These are phyloP conservation scores for Pseudocercospora cruenta DNA, from an alignment of 2,329 filamentous ascomycete genomes.

Conservation along the genomic window DNA sequence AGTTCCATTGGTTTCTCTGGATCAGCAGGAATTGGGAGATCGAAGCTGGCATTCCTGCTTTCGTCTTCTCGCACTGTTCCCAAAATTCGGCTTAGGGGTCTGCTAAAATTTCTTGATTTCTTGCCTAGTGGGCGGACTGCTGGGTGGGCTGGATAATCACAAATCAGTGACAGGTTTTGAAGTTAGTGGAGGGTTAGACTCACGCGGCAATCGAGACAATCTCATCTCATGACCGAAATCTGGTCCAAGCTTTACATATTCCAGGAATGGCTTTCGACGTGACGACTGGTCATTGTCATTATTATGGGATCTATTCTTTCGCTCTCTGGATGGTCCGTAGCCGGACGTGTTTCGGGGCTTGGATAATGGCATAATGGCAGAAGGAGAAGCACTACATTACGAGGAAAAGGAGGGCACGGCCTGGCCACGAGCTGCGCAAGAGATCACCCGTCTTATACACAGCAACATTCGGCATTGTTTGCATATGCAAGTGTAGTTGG, in stretches of 20 bases:
- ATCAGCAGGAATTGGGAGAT: background rate
- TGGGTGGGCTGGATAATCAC: background rate
- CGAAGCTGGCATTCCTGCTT: background rate
- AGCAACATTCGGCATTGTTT: background rate
- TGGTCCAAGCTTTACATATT: conserved; percentile 1
- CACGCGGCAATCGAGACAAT: background rate
- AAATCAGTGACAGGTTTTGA: background rate
- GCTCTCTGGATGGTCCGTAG: background rate
- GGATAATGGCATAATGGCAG: background rate
- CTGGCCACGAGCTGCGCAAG: background rate
- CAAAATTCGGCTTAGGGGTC: background rate
- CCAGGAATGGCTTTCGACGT: background rate
- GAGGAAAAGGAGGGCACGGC: background rate
- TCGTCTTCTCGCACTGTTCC: background rate
- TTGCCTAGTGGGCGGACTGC: background rate
- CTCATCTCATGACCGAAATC: background rate
- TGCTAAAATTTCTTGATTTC: background rate
- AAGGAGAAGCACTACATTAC: background rate
- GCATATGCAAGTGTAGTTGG: background rate
- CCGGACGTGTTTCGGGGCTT: background rate
- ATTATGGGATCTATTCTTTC: background rate
- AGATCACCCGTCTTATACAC: background rate
- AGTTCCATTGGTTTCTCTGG: background rate
- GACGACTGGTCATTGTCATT: background rate
- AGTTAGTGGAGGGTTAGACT: background rate